These are phyloP conservation scores for Saturnispora gosingensis DNA, from an alignment of 805 yeast species.

Conservation along the genomic window DNA sequence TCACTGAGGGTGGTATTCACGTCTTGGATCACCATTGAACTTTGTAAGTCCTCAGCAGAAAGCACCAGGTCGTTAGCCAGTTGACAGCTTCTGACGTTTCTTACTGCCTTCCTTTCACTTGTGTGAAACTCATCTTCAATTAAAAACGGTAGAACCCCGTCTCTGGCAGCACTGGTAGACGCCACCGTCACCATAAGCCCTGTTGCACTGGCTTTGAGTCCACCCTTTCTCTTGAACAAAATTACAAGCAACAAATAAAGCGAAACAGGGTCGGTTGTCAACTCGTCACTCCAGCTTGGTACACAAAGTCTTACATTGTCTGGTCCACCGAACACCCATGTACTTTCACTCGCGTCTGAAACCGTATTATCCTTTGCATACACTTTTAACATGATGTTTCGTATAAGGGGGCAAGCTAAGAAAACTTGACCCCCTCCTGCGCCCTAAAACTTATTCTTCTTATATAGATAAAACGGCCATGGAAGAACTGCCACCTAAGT, in stretches of 20 bases:
- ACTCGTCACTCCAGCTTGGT: not conserved
- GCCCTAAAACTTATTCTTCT: not conserved
- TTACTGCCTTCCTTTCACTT: not conserved
- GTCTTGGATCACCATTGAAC: not conserved
- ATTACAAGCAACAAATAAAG: not conserved
- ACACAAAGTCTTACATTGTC: slow-evolving; percentile 4
- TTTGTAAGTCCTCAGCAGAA: not conserved
- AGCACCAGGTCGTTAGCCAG: slow-evolving; percentile 1
- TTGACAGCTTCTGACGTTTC: slow-evolving; percentile 3
- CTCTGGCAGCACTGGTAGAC: slow-evolving; percentile 40
- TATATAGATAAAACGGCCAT: not conserved
- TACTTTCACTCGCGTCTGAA: not conserved
- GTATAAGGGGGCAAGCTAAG: not conserved
- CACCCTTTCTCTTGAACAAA: not conserved
- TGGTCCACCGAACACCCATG: not conserved
- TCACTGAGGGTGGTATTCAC: not conserved
- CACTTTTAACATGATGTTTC: not conserved
- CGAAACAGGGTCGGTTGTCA: not conserved
- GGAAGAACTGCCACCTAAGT: slow-evolving; percentile 15
- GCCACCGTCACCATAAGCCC: slow-evolving; percentile 29
- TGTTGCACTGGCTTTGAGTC: not conserved
- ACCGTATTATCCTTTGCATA: not conserved
- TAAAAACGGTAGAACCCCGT: slow-evolving; percentile 46
- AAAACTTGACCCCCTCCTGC: not conserved
- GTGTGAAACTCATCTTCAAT: slow-evolving; percentile 36